phyloP scores from a whole-genome alignment of 768 basidiomycete species.

The Tremella fuciformis region DNA sequence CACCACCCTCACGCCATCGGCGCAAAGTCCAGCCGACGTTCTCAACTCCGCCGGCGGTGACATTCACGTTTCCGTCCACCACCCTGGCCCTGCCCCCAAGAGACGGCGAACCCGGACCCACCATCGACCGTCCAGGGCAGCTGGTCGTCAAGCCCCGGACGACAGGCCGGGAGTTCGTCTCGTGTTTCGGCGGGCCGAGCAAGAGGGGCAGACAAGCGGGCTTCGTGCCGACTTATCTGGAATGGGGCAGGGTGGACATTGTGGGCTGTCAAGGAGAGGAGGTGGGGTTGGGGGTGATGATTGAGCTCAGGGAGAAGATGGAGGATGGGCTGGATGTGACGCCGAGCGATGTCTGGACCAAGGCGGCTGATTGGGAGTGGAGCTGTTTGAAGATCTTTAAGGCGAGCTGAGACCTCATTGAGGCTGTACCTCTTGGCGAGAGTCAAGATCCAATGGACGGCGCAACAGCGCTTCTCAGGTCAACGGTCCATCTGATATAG shows the following conservation, averaged over 20 bases:
- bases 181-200: constrained; percentile 74
- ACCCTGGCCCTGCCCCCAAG: constrained; percentile 17
- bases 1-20: constrained; percentile 48
- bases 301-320: constrained; percentile 36
- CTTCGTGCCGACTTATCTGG: constrained; percentile 88
- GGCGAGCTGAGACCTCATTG: constrained; percentile 2
- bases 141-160: constrained; percentile 53
- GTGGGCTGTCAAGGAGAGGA: constrained; percentile 1
- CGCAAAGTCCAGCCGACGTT: constrained; percentile 54
- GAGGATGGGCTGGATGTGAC: constrained; percentile 30
- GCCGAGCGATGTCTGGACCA: constrained; percentile 41
- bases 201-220: constrained; percentile 83
- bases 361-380: constrained; percentile 47
- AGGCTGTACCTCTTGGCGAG: too few relatives aligned
- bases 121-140: constrained; percentile 46
- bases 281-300: constrained; percentile 33
- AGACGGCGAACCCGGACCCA: constrained; percentile 6
- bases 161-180: constrained; percentile 75
- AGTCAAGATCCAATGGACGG: neutral
- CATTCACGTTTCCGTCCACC: constrained; percentile 13
- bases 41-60: constrained; percentile 58
- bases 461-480: too few relatives aligned
- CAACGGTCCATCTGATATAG: too few relatives aligned
- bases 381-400: constrained; percentile 40
- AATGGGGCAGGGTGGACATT: constrained; percentile 78